Base-by-base conservation (phyloP, 495 filamentous ascomycete species). In the Staphylotrichum tortipilum region DNA sequence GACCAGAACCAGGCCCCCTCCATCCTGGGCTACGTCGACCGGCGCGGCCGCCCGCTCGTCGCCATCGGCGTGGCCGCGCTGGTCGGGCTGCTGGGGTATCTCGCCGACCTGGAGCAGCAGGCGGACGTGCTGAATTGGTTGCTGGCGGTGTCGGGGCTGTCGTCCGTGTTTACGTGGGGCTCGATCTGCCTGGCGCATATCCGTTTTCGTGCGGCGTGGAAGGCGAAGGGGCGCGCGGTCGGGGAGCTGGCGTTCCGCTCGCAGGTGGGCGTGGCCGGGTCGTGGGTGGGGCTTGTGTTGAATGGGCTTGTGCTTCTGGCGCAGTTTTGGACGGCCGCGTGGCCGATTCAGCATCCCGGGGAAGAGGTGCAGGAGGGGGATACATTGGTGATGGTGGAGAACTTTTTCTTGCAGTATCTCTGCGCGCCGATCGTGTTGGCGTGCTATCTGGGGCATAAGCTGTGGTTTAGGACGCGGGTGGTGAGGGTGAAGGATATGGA, bases 271-370 rank as follows among this genome's bases (percentile, higher is more conserved):
- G 71, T 94, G 1, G 62, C 80, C 19, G 92, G 91, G 2, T 94
- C 88, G 1, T 96, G 84, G 79, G 48, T 95, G 22, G 92, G 92
- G 9, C 77, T 96, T 52, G 52, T 69, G 26, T 81, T 94, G 65
- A 95, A 95, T 64, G 47, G 72, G 22, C 69, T 94, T 9, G 82
- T 98, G n/a, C 76, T 97, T 18, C 59, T 91, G 38, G 91, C 86
- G 7, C 90, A 97, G 61, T 94, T 97, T 72, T 97, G 92, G 92
- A 84, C 83, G 23, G 89, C 85, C 24, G 83, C 87, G 14, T 86
- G 83, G 52, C 92, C 92, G 1, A 71, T 92, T 21, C 43, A 22
- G 10, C 28, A 1, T n/a, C 49, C 24, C 9, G 37, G 21, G 18
- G 14, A 36, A 14, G 78, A 55, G 65, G 49, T 0, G 45, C 60